Evolutionary conservation across 257 asterid genomes (phyloP).

Genomic region (Nicotiana benthamiana): DNA sequence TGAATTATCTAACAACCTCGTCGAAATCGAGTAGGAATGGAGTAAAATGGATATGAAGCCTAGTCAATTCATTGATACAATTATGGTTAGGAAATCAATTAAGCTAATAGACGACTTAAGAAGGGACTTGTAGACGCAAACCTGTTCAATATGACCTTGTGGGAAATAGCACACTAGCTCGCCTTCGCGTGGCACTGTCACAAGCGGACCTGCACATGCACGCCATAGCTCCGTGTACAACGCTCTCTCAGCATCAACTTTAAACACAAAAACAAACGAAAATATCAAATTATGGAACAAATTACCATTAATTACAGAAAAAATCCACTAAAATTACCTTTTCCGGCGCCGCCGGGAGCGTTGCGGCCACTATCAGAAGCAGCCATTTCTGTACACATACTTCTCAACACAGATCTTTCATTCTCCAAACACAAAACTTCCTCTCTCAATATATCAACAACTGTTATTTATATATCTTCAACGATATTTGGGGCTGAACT

Average conservation of each 20-base stretch:
- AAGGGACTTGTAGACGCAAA: conserved; percentile 1
- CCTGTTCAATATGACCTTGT: conserved; percentile 99
- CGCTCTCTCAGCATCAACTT: conserved; percentile 74
- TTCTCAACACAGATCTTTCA: conserved; percentile 53
- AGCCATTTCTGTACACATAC: conserved; percentile 29
- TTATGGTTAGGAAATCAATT: neutral
- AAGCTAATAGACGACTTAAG: neutral
- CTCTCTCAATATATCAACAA: neutral
- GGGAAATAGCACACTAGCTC: conserved; percentile 89
- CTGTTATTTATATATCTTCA: neutral
- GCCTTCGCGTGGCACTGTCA: conserved; percentile 70
- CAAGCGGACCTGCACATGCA: conserved; percentile 97
- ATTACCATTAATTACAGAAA: neutral
- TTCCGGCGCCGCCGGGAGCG: conserved; percentile 34
- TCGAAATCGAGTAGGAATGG: neutral
- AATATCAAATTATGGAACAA: neutral
- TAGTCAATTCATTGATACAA: neutral
- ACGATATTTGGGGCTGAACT: neutral
- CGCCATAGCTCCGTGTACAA: conserved; percentile 87
- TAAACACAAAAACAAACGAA: neutral
- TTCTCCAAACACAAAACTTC: conserved; percentile 18
- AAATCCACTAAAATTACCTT: conserved; percentile 20
- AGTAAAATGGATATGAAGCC: neutral
- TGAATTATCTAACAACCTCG: neutral
- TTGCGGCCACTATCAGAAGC: conserved; percentile 36